Evolutionary conservation across 163 green algal species (phyloP), one percentile per base, ranked within the genome.

Genomic region (Scenedesmus sp.): DNA sequence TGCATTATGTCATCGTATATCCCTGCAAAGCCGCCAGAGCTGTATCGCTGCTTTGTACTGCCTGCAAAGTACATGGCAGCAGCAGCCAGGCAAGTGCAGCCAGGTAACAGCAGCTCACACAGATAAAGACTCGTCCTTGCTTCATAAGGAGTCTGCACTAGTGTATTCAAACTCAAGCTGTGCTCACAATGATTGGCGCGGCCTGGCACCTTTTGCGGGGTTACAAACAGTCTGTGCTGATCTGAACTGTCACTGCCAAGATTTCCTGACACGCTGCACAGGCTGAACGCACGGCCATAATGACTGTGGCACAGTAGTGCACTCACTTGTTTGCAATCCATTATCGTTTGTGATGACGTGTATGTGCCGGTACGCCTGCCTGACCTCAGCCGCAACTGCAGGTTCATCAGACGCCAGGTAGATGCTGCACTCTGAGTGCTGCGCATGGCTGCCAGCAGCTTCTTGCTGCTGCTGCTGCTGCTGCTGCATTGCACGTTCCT

Each of bases 1-100:
- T 90, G 90, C 8, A 92, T 87, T 15, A 90, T 86, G 90, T 92
- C 90, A 64, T 92, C 90, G 55, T 90, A 90, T 0, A 92, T 59
- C 13, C 83, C 90, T 8, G 12, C 13, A 15, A 92, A 66, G 34
- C 90, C 90, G n/a, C 70, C 60, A 10, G 26, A 6, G 16, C n/a
- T 82, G 73, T 90, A 92, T 15, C 90, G 89, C n/a, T 77, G 3
- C 2, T 12, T 1, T 2, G 56, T 74, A 59, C n/a, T 23, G 52
- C 77, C 77, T 92, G 79, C 76, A 46, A 52, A 52, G 70, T 4
- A 79, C 5, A 64, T 8, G 59, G 59, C 59, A 64, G 59, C 9
- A 10, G 59, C 59, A 64, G 59, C 59, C 8, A 15, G 59, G 59
- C 59, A 64, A 46, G 66, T 76, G 66, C 3, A 76, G 9, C 62